Evolutionary conservation across 306 rosid species (phyloP), one percentile per base, ranked within the genome.

Genomic region (Lathyrus aphaca): DNA sequence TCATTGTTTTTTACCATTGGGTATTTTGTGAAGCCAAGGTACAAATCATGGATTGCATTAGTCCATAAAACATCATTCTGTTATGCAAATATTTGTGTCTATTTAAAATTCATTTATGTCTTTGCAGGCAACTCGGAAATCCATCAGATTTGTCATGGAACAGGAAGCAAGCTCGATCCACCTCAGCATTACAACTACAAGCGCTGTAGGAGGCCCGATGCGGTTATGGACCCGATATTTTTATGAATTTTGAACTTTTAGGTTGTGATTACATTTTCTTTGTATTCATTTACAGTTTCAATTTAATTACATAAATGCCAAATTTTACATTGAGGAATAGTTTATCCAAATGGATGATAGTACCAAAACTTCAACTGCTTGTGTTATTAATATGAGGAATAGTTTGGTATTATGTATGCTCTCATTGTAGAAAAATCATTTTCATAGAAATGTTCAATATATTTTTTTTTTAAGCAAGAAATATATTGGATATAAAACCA

Each of bases 111-210:
- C 35, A 30, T 30, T 30, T 30, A 30, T 30, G 35, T 70, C 17
- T 67, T 70, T 77, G 53, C 81, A 94, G 98, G 92, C 88, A 81
- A 88, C 97, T 94, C 45, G 98, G 98, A 64, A 97, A 90, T 75
- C 96, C 97, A 1, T 81, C 96, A 0, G 88, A 94, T 74, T 75
- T 94, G 83, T 94, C 98, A 17, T 90, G 97, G 98, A 94, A 94
- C 79, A 84, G 30, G 3, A 51, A 19, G 4, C 44, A 10, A 39
- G 44, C 35, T 30, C 1, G 35, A 30, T 7, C 35, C 1, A 30
- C 35, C 35, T 30, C 5, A n/a, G n/a, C n/a, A n/a, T n/a, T n/a
- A n/a, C n/a, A n/a, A n/a, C n/a, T n/a, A n/a, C n/a, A n/a, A n/a
- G n/a, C n/a, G n/a, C n/a, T n/a, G n/a, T n/a, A n/a, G n/a, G n/a